These are phyloP conservation scores for Gracilaria caudata DNA, from an alignment of 23 red algal genomes.

Conservation along the genomic window DNA sequence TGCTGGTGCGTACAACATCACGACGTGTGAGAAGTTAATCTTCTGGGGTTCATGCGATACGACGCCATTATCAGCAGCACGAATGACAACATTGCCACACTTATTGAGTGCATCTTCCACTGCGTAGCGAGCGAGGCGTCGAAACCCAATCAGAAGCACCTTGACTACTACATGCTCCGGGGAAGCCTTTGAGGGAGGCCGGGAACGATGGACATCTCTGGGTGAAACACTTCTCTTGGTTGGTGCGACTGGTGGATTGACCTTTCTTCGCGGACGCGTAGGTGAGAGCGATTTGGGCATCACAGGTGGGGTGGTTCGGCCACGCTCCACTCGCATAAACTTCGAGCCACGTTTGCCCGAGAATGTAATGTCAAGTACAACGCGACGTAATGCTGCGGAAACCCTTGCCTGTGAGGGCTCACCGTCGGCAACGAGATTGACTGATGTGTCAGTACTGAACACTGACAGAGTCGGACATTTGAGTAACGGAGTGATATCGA, in stretches of 20 bases:
- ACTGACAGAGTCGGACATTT: conserved; percentile 65
- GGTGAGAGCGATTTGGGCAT: conserved; percentile 17
- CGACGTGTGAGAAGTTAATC: conserved; percentile 34
- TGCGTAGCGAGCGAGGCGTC: conserved; percentile 63
- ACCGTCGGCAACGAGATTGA: conserved; percentile 67
- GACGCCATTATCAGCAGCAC: conserved; percentile 36
- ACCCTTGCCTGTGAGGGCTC: conserved; percentile 33
- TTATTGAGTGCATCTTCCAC: conserved; percentile 61
- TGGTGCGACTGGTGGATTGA: conserved; percentile 29
- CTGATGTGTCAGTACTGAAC: conserved; percentile 74
- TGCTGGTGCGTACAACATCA: conserved; percentile 62
- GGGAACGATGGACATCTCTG: neutral
- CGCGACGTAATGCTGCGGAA: conserved; percentile 62
- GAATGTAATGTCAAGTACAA: conserved; percentile 57
- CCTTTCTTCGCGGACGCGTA: conserved; percentile 30
- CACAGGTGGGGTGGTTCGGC: conserved; percentile 15
- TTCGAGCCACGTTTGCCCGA: neutral
- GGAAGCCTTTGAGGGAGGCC: neutral
- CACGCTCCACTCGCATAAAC: neutral
- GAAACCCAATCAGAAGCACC: conserved; percentile 69
- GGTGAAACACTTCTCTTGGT: conserved; percentile 17
- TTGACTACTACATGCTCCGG: conserved; percentile 39
- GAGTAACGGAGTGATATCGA: conserved; percentile 92
- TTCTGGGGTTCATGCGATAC: conserved; percentile 43
- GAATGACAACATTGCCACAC: conserved; percentile 69